phyloP scores from a whole-genome alignment of 768 basidiomycete species.

The Leccinum longicurvipes region DNA sequence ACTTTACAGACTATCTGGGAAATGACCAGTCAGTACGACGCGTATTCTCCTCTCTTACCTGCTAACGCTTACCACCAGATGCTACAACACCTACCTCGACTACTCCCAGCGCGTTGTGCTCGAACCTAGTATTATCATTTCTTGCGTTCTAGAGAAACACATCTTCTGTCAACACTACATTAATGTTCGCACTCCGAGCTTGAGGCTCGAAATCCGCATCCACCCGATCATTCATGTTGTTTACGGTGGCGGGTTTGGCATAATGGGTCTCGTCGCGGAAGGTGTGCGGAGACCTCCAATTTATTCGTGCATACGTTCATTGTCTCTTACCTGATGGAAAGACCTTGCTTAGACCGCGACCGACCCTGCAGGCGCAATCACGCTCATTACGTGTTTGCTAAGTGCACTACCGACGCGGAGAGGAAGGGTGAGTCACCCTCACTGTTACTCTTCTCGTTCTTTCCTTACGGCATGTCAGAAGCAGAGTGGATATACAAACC shows the following conservation, averaged over 20 bases:
- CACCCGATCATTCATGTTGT: slow-evolving; percentile 67
- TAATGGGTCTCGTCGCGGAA: slow-evolving; percentile 61
- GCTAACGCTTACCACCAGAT: slow-evolving; percentile 7
- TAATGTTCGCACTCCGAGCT: slow-evolving; percentile 43
- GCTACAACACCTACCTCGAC: slow-evolving; percentile 33
- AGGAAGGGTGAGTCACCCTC: slow-evolving; percentile 8
- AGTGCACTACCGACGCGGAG: slow-evolving; percentile 21
- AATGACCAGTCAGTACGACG: slow-evolving; percentile 27
- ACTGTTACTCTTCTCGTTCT: background rate
- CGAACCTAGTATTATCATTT: slow-evolving; percentile 27
- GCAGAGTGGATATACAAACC: slow-evolving; percentile 30
- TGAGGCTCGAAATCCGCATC: slow-evolving; percentile 53
- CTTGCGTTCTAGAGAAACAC: slow-evolving; percentile 53
- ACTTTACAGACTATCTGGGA: slow-evolving; percentile 26
- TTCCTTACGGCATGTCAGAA: slow-evolving; percentile 8
- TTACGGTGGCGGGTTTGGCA: slow-evolving; percentile 60
- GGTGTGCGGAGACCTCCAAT: background rate
- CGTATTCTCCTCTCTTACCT: background rate
- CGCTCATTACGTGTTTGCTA: slow-evolving; percentile 33
- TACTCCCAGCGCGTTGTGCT: slow-evolving; percentile 32
- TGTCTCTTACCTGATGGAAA: slow-evolving; percentile 18
- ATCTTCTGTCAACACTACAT: slow-evolving; percentile 51
- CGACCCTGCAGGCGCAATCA: slow-evolving; percentile 37
- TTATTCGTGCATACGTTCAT: no score
- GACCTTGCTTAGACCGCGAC: slow-evolving; percentile 59